Evolutionary conservation across 495 filamentous ascomycete species (phyloP), one percentile per base, ranked within the genome.

Genomic region (Penicillium taxi): DNA sequence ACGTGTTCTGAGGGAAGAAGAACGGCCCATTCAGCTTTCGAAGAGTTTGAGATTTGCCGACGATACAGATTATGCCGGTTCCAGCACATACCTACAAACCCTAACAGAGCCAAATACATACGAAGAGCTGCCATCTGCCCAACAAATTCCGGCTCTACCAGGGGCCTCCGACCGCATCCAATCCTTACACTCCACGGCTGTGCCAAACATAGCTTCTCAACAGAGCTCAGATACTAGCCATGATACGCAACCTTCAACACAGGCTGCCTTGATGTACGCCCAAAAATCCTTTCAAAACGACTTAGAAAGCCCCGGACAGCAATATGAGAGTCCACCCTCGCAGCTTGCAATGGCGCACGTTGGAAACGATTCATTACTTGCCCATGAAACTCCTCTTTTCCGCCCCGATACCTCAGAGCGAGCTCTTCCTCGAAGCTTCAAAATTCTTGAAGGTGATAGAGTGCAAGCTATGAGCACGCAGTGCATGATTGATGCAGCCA

Each of bases 211-310:
- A 12, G 32, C 50, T 26, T 37, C 59, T 9, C 49, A 47, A 5
- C 22, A 41, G 9, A 41, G 43, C 7, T 34, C 30, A 1, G 41
- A 52, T n/a, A 41, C 47, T 3, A 55, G 44, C 37, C 43, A 42
- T 2, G 69, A 69, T 19, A 44, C 52, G 2, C 57, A 67, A 16
- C 50, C 72, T 14, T 71, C 69, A 1, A 74, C 70, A 1, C 70
- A 73, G 26, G 68, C 66, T 23, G 70, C 70, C 9, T 43, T 72
- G n/a, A 31, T 61, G 4, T 58, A 63, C 35, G 69, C 69, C 9
- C 68, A 70, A 35, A 58, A 50, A 16, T 69, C 63, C 0, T 72
- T 74, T 27, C 64, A 71, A 25, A 55, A 70, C 18, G 64, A 70
- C 18, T 32, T 72, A 9, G 48, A 57, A 12, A 70, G 59, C 19